phyloP scores from a whole-genome alignment of 495 filamentous ascomycete genomes.

The Xylaria venustula region DNA sequence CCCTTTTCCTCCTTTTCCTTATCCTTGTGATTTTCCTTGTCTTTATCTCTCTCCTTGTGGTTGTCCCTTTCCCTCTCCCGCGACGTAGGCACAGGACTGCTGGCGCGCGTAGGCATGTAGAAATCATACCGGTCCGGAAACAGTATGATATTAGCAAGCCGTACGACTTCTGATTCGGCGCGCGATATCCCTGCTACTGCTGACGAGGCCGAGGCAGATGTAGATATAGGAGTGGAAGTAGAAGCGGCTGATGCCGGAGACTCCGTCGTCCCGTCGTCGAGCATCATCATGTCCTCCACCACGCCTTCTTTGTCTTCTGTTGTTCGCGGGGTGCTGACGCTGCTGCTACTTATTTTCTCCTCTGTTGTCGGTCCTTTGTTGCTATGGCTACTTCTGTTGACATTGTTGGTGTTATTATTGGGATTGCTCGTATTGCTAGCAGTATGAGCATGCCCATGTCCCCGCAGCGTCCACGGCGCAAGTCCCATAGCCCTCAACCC shows the following conservation, averaged over 20 bases:
- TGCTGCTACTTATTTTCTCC: slow-evolving; percentile 5
- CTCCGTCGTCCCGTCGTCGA: slow-evolving; percentile 21
- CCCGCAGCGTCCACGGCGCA: slow-evolving; percentile 42
- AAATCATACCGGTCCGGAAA: slow-evolving; percentile 52
- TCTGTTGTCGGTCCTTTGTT: slow-evolving; percentile 1
- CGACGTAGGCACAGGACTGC: slow-evolving; percentile 21
- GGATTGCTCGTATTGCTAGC: too few relatives aligned
- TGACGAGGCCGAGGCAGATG: too few relatives aligned
- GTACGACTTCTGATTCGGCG: slow-evolving; percentile 46
- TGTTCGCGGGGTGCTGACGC: background rate
- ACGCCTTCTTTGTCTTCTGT: slow-evolving; percentile 18
- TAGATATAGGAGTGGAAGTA: too few relatives aligned
- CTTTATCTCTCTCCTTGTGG: slow-evolving; percentile 13
- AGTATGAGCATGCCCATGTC: too few relatives aligned
- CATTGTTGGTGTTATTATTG: too few relatives aligned
- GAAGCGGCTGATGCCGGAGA: background rate
- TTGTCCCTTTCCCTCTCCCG: slow-evolving; percentile 15
- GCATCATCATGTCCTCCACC: slow-evolving; percentile 16
- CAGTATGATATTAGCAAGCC: slow-evolving; percentile 50
- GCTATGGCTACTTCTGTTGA: too few relatives aligned
- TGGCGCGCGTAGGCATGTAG: slow-evolving; percentile 42
- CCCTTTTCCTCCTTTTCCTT: slow-evolving; percentile 12
- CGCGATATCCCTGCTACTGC: slow-evolving; percentile 18
- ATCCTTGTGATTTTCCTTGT: background rate
- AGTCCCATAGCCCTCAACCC: slow-evolving; percentile 49